phyloP scores from a whole-genome alignment of 805 yeast species.

The Wickerhamomyces ciferrii region DNA sequence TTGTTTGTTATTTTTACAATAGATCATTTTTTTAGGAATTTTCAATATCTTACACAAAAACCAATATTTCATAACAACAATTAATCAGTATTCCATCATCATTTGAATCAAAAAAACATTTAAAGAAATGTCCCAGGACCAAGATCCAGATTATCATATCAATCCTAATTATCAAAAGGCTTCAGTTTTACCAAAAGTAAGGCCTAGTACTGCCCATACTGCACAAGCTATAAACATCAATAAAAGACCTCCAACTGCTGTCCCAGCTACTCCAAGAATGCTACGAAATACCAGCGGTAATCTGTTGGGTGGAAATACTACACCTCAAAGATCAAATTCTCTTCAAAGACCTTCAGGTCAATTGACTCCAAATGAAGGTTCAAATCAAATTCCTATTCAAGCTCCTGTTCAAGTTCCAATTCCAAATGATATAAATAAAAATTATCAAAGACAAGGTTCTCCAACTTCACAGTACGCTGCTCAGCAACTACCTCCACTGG shows the following conservation, averaged over 20 bases:
- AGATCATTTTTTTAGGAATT: too few relatives aligned
- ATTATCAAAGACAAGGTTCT: constrained; percentile 2
- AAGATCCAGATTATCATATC: constrained; percentile 18
- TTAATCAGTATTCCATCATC: too few relatives aligned
- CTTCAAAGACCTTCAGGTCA: not conserved
- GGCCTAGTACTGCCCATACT: constrained; percentile 9
- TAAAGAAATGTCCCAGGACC: not conserved
- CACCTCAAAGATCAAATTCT: not conserved
- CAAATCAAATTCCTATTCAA: too few relatives aligned
- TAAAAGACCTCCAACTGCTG: constrained; percentile 20
- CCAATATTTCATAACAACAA: too few relatives aligned
- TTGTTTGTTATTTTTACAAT: too few relatives aligned
- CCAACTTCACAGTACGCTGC: not conserved
- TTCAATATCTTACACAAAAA: too few relatives aligned
- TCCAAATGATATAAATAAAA: not conserved
- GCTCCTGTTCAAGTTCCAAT: constrained; percentile 1
- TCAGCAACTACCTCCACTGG: constrained; percentile 6
- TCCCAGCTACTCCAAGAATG: constrained; percentile 71
- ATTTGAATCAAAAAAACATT: too few relatives aligned
- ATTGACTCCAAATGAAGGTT: not conserved
- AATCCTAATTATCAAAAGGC: constrained; percentile 17
- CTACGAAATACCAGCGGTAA: constrained; percentile 47
- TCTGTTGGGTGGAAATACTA: not conserved
- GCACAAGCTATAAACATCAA: not conserved
- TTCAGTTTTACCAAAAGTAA: constrained; percentile 18